These are phyloP conservation scores for Hyparrhenia diplandra DNA, from an alignment of 176 grass and related monocot species.

Conservation along the genomic window DNA sequence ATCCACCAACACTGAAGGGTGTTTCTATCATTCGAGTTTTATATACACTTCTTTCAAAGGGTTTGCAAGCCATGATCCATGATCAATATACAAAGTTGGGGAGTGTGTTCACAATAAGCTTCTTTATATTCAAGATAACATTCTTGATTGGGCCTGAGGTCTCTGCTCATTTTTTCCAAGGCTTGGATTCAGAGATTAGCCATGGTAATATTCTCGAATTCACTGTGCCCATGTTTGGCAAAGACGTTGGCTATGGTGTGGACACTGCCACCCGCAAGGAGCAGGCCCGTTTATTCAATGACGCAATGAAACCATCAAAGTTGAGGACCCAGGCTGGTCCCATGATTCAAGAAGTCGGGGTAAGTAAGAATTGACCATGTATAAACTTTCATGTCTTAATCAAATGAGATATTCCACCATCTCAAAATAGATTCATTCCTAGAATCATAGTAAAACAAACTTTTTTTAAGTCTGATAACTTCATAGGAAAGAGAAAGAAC, in stretches of 20 bases:
- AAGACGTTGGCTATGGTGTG: conserved; percentile 31
- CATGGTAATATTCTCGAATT: background rate
- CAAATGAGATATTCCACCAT: too few species aligned
- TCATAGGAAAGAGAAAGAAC: too few species aligned
- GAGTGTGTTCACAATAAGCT: conserved; percentile 40
- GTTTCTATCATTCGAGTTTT: conserved; percentile 7
- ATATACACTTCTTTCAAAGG: conserved; percentile 18
- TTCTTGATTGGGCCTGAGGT: conserved; percentile 19
- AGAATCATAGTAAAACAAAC: too few species aligned
- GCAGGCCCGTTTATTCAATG: conserved; percentile 32
- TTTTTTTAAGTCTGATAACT: too few species aligned
- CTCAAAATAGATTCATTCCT: too few species aligned
- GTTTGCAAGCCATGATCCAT: background rate
- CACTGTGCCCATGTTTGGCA: conserved; percentile 21
- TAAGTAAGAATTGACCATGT: background rate
- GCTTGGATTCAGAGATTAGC: background rate
- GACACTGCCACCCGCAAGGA: conserved; percentile 10
- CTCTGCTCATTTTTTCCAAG: conserved; percentile 8
- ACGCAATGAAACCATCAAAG: conserved; percentile 27
- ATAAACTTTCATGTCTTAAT: too few species aligned
- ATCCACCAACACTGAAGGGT: conserved; percentile 13
- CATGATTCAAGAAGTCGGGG: conserved; percentile 44
- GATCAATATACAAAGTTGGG: conserved; percentile 32
- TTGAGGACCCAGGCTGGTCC: conserved; percentile 32
- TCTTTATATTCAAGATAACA: background rate